Evolutionary conservation across 2,329 filamentous ascomycete species (phyloP).

Genomic region (Bipolaris zeicola): DNA sequence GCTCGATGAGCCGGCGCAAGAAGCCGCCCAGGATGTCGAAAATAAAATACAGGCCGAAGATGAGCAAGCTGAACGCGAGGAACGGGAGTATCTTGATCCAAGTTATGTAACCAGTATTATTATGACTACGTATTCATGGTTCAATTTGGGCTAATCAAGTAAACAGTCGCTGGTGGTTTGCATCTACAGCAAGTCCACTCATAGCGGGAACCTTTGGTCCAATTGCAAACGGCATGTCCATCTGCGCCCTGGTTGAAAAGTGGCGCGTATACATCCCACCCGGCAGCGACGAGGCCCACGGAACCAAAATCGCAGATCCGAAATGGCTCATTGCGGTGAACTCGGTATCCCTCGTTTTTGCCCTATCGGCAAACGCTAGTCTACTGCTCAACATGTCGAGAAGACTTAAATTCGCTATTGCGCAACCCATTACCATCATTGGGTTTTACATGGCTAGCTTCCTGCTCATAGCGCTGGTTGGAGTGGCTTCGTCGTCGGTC

Average conservation of each 20-base stretch:
- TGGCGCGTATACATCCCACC: slow-evolving; percentile 61
- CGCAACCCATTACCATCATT: slow-evolving; percentile 65
- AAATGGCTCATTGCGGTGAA: slow-evolving; percentile 62
- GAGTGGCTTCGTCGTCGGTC: slow-evolving; percentile 52
- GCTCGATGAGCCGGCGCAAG: slow-evolving; percentile 55
- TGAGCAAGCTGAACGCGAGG: slow-evolving; percentile 47
- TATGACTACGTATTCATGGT: neutral
- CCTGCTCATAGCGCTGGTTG: slow-evolving; percentile 60
- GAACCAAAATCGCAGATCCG: slow-evolving; percentile 58
- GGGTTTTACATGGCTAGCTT: slow-evolving; percentile 63
- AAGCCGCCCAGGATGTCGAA: slow-evolving; percentile 55
- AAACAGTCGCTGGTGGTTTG: slow-evolving; percentile 63
- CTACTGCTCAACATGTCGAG: slow-evolving; percentile 66
- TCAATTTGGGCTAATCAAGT: slow-evolving; percentile 11
- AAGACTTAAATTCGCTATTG: slow-evolving; percentile 59
- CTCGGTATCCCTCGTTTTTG: slow-evolving; percentile 60
- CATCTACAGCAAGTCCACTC: slow-evolving; percentile 63
- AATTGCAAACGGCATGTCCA: slow-evolving; percentile 60
- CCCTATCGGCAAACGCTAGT: slow-evolving; percentile 60
- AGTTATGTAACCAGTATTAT: slow-evolving; percentile 35
- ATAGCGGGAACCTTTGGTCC: slow-evolving; percentile 61
- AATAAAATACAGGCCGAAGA: slow-evolving; percentile 40
- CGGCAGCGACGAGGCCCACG: slow-evolving; percentile 52
- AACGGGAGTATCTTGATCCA: slow-evolving; percentile 53
- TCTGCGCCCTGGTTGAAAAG: slow-evolving; percentile 61